Base-by-base conservation (phyloP, 2,329 filamentous ascomycete species). In the Fusarium sp. region DNA sequence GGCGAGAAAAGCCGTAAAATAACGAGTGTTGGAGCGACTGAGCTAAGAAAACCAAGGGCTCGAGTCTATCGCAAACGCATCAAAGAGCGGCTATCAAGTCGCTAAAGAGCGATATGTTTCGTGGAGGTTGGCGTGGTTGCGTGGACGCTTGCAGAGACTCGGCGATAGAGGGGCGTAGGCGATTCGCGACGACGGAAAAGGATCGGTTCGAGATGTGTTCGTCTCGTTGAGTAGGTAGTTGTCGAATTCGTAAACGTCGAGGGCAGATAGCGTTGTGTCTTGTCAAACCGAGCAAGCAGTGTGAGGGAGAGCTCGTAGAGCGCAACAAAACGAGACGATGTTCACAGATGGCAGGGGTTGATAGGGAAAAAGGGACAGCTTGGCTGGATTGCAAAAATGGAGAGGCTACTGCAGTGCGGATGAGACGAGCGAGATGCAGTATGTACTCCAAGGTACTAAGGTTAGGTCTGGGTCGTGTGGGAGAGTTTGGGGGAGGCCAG, bases 301-400 rank as follows among this genome's bases (percentile, higher is more conserved):
- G 62, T n/a, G 12, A 27, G 18, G 20, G 49, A 67, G 59, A 62
- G 61, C 62, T 68, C 65, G 69, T 59, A 64, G 70, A 72, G 73
- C 69, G 69, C 69, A 69, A 64, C 34, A 43, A 52, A 30, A 52
- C 24, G 24, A 52, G 52, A 68, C 43, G 69, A 51, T 56, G 48
- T 62, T 69, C 59, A 41, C 32, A 65, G 61, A 63, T 61, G 25
- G 69, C 60, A 68, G 43, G 58, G 69, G 38, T 51, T 60, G 55
- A 34, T 60, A 62, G 29, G 38, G 47, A 57, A 41, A 67, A 74
- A 72, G 73, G 73, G 73, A 75, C 73, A 75, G 65, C 69, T 75
- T 75, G 73, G 71, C 73, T 74, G 73, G 58, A 63, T 71, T 72
- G 69, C 51, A 62, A 68, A 66, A 57, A 70, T 61, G 69, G 65